Conservation (phyloP, 1,284 basidiomycete genomes). For the Filobasidium uniguttulatum region DNA sequence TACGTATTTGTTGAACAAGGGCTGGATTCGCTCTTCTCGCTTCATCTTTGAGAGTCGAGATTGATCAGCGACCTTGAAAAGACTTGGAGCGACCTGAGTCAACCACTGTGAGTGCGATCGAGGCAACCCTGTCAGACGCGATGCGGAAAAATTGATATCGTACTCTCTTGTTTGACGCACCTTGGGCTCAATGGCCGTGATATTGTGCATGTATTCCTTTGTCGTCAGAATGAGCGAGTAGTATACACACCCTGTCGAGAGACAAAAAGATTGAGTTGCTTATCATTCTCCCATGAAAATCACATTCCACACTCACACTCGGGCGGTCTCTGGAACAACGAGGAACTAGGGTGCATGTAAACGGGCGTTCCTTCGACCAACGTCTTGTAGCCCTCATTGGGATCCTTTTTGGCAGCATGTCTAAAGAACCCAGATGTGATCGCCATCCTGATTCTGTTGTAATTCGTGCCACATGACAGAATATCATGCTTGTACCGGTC, state of each 20-base stretch:
- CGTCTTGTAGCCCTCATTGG: slow-evolving; percentile 74
- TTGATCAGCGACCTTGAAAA: slow-evolving; percentile 92
- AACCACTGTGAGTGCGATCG: slow-evolving; percentile 49
- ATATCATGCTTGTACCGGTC: slow-evolving; percentile 97
- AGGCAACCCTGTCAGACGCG: background rate
- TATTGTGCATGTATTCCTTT: slow-evolving; percentile 70
- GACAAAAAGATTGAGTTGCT: too few species aligned
- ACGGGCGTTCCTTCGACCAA: slow-evolving; percentile 95
- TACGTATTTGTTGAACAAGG: slow-evolving; percentile 40
- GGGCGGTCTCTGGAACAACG: background rate
- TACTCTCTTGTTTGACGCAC: background rate
- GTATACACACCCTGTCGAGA: slow-evolving; percentile 66
- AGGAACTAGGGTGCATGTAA: slow-evolving; percentile 69
- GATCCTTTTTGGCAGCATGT: slow-evolving; percentile 78
- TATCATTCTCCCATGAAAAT: background rate
- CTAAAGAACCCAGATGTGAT: slow-evolving; percentile 88
- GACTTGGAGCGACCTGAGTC: slow-evolving; percentile 84
- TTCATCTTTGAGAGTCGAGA: slow-evolving; percentile 96
- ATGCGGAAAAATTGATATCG: background rate
- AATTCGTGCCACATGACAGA: slow-evolving; percentile 73
- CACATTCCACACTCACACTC: slow-evolving; percentile 8
- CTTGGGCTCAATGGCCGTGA: slow-evolving; percentile 87
- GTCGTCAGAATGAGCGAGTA: slow-evolving; percentile 59
- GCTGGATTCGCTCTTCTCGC: slow-evolving; percentile 93
- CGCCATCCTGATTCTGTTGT: slow-evolving; percentile 81